A percentile compares a stretch with the other conserved stretches of the same genome.
Evolutionary conservation across 2,329 filamentous ascomycete genomes (phyloP).

Genomic region (Passalora sequoiae): DNA sequence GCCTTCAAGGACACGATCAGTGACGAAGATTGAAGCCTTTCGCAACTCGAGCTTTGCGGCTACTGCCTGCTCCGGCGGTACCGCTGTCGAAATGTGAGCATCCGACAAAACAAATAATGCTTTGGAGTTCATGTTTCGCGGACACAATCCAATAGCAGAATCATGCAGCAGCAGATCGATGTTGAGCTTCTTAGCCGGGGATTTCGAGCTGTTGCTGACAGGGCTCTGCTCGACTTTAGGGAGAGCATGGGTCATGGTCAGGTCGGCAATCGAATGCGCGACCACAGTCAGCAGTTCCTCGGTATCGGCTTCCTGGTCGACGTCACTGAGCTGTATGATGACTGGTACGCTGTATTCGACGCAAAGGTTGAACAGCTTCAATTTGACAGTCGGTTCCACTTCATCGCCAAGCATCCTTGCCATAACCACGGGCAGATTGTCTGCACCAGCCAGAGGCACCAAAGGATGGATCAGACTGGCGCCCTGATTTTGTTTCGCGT

Average conservation of each 20-base stretch:
- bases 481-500: constrained; percentile 50
- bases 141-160: constrained; percentile 79
- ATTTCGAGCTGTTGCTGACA: constrained; percentile 1
- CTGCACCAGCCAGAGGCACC: constrained; percentile 37
- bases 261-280: constrained; percentile 63
- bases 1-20: constrained; percentile 62
- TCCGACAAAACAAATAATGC: constrained; percentile 73
- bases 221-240: neutral
- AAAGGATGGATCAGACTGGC: constrained; percentile 68
- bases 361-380: constrained; percentile 78
- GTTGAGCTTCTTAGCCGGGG: constrained; percentile 44
- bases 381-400: constrained; percentile 81
- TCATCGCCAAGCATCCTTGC: constrained; percentile 88
- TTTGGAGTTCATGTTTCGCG: constrained; percentile 68
- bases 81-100: constrained; percentile 61
- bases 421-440: constrained; percentile 67
- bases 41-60: constrained; percentile 63
- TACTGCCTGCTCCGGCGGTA: constrained; percentile 62
- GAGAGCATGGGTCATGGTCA: constrained; percentile 56
- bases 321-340: constrained; percentile 70
- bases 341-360: constrained; percentile 87
- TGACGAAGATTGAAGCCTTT: constrained; percentile 76
- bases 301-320: constrained; percentile 39
- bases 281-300: constrained; percentile 67
- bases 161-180: constrained; percentile 74